Evolutionary conservation across 495 filamentous ascomycete species (phyloP).

Genomic region (Neurospora cerealis): DNA sequence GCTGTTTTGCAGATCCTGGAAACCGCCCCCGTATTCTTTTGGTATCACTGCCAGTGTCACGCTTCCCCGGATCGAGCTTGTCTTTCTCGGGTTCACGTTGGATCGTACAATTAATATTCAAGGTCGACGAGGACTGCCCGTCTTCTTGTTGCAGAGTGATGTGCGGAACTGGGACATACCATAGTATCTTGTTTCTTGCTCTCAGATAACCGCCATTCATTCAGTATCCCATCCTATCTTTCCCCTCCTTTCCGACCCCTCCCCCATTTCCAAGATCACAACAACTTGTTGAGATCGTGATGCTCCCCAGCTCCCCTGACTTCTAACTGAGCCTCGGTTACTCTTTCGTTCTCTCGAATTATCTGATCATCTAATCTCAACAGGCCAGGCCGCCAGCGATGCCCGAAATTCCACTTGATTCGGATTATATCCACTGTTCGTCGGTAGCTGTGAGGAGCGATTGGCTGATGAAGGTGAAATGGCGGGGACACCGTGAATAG

Average conservation of each 20-base stretch:
- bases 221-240: background rate
- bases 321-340: background rate
- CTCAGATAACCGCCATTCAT: background rate
- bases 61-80: background rate
- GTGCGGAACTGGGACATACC: background rate
- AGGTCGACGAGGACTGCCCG: background rate
- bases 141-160: too few relatives aligned
- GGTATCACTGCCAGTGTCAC: background rate
- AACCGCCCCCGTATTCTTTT: background rate
- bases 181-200: background rate
- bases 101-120: background rate
- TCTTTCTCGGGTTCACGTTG: background rate
- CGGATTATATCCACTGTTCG: background rate
- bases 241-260: background rate
- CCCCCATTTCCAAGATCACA: background rate
- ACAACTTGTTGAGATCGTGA: background rate
- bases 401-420: background rate
- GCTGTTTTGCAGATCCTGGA: background rate
- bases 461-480: background rate
- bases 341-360: background rate
- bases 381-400: background rate
- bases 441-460: background rate
- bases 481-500: background rate
- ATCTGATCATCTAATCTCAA: conserved; percentile 17
- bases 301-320: background rate